phyloP scores from a whole-genome alignment of 768 basidiomycete genomes.

The Lyophyllum decastes region DNA sequence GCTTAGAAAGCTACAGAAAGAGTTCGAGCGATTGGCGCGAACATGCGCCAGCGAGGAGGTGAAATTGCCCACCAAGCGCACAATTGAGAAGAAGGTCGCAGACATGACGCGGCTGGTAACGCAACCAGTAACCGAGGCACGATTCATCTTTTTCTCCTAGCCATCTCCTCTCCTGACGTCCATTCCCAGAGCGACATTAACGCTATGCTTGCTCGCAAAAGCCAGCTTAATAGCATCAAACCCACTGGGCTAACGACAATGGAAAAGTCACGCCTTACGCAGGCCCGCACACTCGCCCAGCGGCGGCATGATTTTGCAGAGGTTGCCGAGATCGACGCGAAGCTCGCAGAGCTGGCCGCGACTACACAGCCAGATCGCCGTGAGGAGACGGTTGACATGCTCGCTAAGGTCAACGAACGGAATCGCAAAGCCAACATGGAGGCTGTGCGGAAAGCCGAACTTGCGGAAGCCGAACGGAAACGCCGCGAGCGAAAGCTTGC shows the following conservation, averaged over 20 bases:
- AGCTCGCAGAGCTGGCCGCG: conserved; percentile 56
- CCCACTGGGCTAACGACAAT: conserved; percentile 42
- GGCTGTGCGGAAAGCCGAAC: conserved; percentile 75
- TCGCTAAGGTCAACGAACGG: conserved; percentile 86
- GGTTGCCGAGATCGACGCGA: conserved; percentile 58
- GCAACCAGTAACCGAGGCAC: conserved; percentile 80
- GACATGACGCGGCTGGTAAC: conserved; percentile 59
- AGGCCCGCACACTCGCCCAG: conserved; percentile 72
- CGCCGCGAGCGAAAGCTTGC: conserved; percentile 65
- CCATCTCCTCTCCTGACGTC: conserved; percentile 10
- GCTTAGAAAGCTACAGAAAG: conserved; percentile 48
- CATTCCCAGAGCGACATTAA: conserved; percentile 70
- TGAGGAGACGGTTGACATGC: conserved; percentile 34
- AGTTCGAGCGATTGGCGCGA: conserved; percentile 63
- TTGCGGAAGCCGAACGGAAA: conserved; percentile 68
- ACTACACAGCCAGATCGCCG: conserved; percentile 3
- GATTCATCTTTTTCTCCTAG: conserved; percentile 4
- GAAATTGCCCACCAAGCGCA: conserved; percentile 66
- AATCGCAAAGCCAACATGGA: conserved; percentile 87
- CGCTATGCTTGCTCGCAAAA: conserved; percentile 77
- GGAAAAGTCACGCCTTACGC: conserved; percentile 67
- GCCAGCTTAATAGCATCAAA: conserved; percentile 34
- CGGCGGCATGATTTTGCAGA: conserved; percentile 72
- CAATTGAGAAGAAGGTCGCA: conserved; percentile 64
- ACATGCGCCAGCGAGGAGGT: conserved; percentile 51